These are phyloP conservation scores for Plasmodium adleri DNA, from an alignment of 169 alveolate species.

Conservation along the genomic window DNA sequence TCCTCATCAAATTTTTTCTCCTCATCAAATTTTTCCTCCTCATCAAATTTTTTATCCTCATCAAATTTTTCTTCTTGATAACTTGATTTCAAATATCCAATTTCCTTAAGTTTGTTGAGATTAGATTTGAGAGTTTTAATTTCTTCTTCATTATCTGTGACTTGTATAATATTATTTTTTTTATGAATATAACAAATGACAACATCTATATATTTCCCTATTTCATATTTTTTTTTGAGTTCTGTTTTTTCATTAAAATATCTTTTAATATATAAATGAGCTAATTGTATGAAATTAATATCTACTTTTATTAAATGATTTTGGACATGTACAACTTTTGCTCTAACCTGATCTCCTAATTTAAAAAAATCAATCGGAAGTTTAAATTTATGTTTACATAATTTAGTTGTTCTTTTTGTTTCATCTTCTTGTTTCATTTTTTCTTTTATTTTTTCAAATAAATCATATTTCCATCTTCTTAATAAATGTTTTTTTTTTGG, in stretches of 20 bases:
- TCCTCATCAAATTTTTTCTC: neutral
- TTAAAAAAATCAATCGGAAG: constrained; percentile 67
- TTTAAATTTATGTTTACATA: constrained; percentile 47
- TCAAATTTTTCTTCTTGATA: neutral
- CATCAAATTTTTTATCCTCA: neutral
- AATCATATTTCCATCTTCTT: constrained; percentile 72
- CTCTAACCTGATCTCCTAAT: constrained; percentile 39
- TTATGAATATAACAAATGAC: constrained; percentile 63
- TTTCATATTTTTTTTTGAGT: constrained; percentile 24
- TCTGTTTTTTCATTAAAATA: constrained; percentile 50
- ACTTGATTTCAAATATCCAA: neutral
- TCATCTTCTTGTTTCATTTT: constrained; percentile 59
- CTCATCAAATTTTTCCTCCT: neutral
- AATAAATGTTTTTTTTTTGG: constrained; percentile 53
- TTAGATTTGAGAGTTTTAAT: constrained; percentile 16
- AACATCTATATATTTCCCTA: constrained; percentile 59
- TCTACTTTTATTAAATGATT: constrained; percentile 48
- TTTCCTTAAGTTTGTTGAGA: constrained; percentile 5
- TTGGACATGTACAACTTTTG: constrained; percentile 26
- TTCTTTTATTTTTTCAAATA: constrained; percentile 69
- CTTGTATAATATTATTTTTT: constrained; percentile 58
- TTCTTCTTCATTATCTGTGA: constrained; percentile 70
- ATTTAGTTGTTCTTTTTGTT: constrained; percentile 19
- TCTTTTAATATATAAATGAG: constrained; percentile 67
- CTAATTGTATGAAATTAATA: constrained; percentile 36